A percentile compares a stretch with the other conserved stretches of the same genome.
phyloP scores from a whole-genome alignment of 768 basidiomycete species.

The Boletus coccyginus region DNA sequence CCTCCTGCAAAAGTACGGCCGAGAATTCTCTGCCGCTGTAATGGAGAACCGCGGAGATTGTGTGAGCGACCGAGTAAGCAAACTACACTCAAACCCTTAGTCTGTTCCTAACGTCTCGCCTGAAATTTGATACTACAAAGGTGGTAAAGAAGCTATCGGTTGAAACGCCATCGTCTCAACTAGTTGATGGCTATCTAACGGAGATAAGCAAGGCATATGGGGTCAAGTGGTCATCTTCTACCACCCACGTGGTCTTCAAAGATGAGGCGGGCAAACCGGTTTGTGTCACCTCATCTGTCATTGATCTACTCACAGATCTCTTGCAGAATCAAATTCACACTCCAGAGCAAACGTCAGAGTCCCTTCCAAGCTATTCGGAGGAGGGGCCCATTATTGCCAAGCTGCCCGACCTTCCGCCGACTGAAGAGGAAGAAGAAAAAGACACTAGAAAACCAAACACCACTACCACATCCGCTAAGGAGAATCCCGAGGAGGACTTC shows the following conservation, averaged over 20 bases:
- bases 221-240: slow-evolving; percentile 58
- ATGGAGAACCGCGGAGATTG: slow-evolving; percentile 82
- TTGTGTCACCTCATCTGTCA: slow-evolving; percentile 8
- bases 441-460: slow-evolving; percentile 3
- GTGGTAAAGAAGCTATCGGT: slow-evolving; percentile 71
- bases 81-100: background rate
- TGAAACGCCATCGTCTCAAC: slow-evolving; percentile 63
- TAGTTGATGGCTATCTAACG: slow-evolving; percentile 84
- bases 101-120: background rate
- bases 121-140: slow-evolving; percentile 36
- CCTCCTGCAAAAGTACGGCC: slow-evolving; percentile 93
- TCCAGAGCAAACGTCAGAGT: slow-evolving; percentile 9
- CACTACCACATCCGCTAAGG: slow-evolving; percentile 6
- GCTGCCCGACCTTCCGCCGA: slow-evolving; percentile 51
- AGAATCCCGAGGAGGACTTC: slow-evolving; percentile 61
- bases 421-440: slow-evolving; percentile 44
- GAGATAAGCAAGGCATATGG: slow-evolving; percentile 91
- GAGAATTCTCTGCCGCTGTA: slow-evolving; percentile 81
- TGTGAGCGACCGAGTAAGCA: slow-evolving; percentile 79
- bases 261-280: slow-evolving; percentile 41
- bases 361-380: slow-evolving; percentile 29
- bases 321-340: slow-evolving; percentile 8
- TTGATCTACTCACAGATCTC: slow-evolving; percentile 1
- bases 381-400: slow-evolving; percentile 29
- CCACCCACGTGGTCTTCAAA: slow-evolving; percentile 24